Conservation (phyloP, 345 rosid species). For the Hibiscus tridactylites region DNA sequence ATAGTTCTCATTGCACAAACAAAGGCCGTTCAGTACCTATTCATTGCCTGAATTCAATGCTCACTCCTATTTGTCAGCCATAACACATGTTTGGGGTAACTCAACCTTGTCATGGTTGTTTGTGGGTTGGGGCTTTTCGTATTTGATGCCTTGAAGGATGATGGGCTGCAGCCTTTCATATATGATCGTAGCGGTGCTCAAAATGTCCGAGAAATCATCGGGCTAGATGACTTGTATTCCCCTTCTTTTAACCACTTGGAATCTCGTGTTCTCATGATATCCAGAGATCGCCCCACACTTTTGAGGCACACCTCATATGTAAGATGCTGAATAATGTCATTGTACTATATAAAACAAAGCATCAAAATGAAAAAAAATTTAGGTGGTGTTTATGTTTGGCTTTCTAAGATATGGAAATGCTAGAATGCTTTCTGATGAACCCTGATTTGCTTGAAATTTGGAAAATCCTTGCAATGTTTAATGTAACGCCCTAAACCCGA, state of each 20-base stretch:
- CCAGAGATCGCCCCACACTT: constrained; percentile 82
- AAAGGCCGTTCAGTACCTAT: constrained; percentile 47
- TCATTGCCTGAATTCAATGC: constrained; percentile 56
- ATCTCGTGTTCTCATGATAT: constrained; percentile 69
- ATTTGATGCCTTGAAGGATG: constrained; percentile 59
- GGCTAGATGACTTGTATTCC: constrained; percentile 70
- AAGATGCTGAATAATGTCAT: not conserved
- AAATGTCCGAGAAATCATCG: constrained; percentile 53
- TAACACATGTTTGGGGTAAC: constrained; percentile 96
- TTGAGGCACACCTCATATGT: constrained; percentile 50
- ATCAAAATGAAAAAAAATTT: not conserved
- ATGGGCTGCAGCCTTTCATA: constrained; percentile 27
- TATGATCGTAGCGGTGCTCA: constrained; percentile 27
- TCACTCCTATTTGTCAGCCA: constrained; percentile 53
- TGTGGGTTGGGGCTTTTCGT: constrained; percentile 64
- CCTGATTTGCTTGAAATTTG: too few relatives aligned
- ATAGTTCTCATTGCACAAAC: constrained; percentile 75
- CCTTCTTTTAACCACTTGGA: constrained; percentile 75
- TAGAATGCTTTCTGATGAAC: too few relatives aligned
- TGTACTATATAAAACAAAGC: not conserved
- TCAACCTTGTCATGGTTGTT: constrained; percentile 74
- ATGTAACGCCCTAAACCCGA: too few relatives aligned
- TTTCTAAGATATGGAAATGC: not conserved
- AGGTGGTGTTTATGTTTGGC: not conserved
- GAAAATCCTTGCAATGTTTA: too few relatives aligned